Percentiles rank a stretch among this genome's conserved stretches.
Conservation (phyloP, 306 rosid genomes). For the Gynostemma pentaphyllum region DNA sequence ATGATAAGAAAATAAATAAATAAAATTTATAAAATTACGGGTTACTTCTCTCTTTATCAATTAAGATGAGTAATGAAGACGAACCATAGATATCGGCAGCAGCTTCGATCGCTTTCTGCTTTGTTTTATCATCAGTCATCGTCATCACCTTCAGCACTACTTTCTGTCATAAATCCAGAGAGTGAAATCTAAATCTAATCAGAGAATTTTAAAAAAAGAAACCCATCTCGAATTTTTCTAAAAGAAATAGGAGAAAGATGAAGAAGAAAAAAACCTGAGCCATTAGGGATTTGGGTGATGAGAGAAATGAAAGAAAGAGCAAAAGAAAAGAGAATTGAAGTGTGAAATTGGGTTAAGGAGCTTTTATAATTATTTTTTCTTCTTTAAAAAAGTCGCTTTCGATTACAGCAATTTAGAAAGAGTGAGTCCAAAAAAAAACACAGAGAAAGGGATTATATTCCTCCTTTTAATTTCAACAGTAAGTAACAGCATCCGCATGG, state of each 20-base stretch:
- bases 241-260: background rate
- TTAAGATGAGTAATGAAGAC: no score
- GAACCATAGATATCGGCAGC: slow-evolving; percentile 68
- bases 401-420: background rate
- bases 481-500: background rate
- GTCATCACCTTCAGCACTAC: slow-evolving; percentile 80
- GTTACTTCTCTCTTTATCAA: no score
- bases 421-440: background rate
- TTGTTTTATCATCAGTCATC: slow-evolving; percentile 85
- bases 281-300: slow-evolving; percentile 32
- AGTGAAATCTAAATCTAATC: background rate
- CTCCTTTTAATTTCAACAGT: background rate
- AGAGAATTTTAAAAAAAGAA: slow-evolving; percentile 1
- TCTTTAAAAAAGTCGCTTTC: background rate
- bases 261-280: slow-evolving; percentile 54
- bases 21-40: no score
- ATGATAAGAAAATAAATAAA: no score
- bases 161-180: slow-evolving; percentile 42
- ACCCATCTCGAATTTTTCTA: background rate
- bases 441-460: background rate
- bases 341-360: background rate
- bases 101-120: slow-evolving; percentile 90
- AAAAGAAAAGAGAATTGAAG: background rate
- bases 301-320: background rate
- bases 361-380: no score